Conservation (phyloP, 169 alveolate genomes). For the Haemoproteus tartakovskyi region DNA sequence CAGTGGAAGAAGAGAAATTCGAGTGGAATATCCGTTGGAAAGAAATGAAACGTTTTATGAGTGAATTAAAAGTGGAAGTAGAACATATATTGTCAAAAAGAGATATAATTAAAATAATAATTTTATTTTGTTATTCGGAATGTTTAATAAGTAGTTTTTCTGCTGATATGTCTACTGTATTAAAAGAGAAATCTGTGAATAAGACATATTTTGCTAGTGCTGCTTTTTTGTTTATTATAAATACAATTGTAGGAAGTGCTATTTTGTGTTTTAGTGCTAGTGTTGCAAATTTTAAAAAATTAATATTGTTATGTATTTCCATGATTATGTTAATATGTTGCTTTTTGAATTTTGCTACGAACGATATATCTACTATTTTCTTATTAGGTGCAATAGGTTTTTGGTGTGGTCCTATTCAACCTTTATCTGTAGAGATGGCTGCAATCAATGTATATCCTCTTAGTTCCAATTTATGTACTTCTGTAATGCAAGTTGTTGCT, state of each 20-base stretch:
- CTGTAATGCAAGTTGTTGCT: conserved; percentile 31
- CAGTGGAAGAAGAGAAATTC: no score
- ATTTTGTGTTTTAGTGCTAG: conserved; percentile 19
- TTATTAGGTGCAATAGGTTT: conserved; percentile 19
- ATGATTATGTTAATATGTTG: conserved; percentile 31
- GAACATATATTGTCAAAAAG: conserved; percentile 9
- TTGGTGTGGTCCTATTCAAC: conserved; percentile 52
- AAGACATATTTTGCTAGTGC: conserved; percentile 9
- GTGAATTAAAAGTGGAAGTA: conserved; percentile 12
- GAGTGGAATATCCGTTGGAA: no score
- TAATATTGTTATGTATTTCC: conserved; percentile 8
- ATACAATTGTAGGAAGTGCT: conserved; percentile 20
- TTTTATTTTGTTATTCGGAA: conserved; percentile 41
- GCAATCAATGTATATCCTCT: conserved; percentile 22
- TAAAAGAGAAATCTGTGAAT: conserved; percentile 15
- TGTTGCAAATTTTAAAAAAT: conserved; percentile 6
- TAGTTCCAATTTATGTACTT: conserved; percentile 35
- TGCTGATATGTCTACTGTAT: conserved; percentile 34
- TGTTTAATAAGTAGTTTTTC: conserved; percentile 49
- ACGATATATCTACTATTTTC: conserved; percentile 6
- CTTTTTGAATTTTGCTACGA: conserved; percentile 5
- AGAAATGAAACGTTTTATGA: conserved; percentile 12
- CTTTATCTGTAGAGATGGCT: conserved; percentile 49
- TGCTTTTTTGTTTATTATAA: conserved; percentile 26
- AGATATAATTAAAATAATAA: conserved; percentile 19